Base-by-base conservation (phyloP, 768 basidiomycete species). In the Paxillus ammoniavirescens region DNA sequence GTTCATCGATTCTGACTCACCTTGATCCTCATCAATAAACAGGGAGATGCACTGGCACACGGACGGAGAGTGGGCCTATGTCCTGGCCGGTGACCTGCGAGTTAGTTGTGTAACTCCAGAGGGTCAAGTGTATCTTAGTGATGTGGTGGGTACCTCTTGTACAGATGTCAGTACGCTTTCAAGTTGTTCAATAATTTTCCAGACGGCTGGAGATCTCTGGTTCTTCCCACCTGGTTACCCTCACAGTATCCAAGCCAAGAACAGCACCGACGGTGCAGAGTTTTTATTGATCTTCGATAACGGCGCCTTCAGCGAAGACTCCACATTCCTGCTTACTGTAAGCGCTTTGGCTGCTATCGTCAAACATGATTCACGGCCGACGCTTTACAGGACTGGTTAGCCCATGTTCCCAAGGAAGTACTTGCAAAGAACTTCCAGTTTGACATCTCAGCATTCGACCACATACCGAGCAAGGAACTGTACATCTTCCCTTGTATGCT, bases 361-460 rank as follows among this genome's bases (percentile, higher is more conserved):
- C 13, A 3, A 14, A 36, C 10, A 3, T 35, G 4, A 5, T 45
- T 48, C 9, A 33, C 30, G 18, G 28, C 38, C 23, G 9, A 31
- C 33, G n/a, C 50, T 12, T 49, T 52, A 15, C 80, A 84, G 52
- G 86, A 88, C 54, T 88, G 86, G 84, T 71, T 87, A 21, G 75
- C 85, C 3, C 86, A 87, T 59, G 73, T 82, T 14, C 82, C 83
- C 9, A 73, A 77, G 56, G 75, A 77, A 42, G 80, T 83, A 0
- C 67, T 87, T 2, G 82, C 83, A 14, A 85, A 86, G 70, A 87
- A 86, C 65, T 87, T 87, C 63, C 76, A 78, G 36, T 62, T 74
- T 6, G 61, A 67, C 45, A 72, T 73, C 4, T 68, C 78, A 36
- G 72, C 76, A 3, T 84, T 84, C 52, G 74, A 83, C 53, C 72